Evolutionary conservation across 192 early-diverging fungal species (phyloP), one percentile per base, ranked within the genome.

Genomic region (Paraglomus occultum): DNA sequence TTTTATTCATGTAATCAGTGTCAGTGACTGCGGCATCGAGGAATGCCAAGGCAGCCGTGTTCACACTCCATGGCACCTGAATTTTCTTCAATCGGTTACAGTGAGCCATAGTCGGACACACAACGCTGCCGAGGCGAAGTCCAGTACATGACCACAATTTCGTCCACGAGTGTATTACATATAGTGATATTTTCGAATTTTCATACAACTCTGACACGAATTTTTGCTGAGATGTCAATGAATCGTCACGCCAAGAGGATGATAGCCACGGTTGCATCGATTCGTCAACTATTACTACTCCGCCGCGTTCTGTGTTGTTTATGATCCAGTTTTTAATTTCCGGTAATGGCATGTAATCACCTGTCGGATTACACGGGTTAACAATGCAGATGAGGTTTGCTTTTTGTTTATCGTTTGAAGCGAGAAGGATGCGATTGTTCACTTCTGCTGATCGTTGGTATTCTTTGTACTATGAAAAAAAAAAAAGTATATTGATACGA

Each of bases 231-330:
- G 84, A 87, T 54, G 82, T 87, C 71, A 95, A 80, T n/a, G 92
- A 94, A 74, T 95, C 92, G 53, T 83, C 57, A 46, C 89, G 90
- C 82, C 91, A 95, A 51, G 88, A 72, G 42, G 83, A 71, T 53
- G 91, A 92, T 68, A 91, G 87, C 93, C 93, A 95, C n/a, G 91
- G 90, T 80, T 95, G 93, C 93, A 95, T 95, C 0, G 93, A 95
- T 78, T 95, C 93, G 74, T 95, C 88, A 87, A 71, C 87, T 71
- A 95, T 84, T 59, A 90, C 90, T 44, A 88, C 85, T 48, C 92
- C 91, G 40, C 90, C 88, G n/a, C 87, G 83, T 57, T 84, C 80
- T 23, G 89, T 90, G 49, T 92, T 95, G n/a, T 66, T 77, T 45
- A 80, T 70, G 49, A 95, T 91, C 87, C 90, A 95, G 42, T 72